A percentile compares a stretch with the other conserved stretches of the same genome.
Evolutionary conservation across 345 rosid species (phyloP).

Genomic region (Cardamine chenopodiifolia): DNA sequence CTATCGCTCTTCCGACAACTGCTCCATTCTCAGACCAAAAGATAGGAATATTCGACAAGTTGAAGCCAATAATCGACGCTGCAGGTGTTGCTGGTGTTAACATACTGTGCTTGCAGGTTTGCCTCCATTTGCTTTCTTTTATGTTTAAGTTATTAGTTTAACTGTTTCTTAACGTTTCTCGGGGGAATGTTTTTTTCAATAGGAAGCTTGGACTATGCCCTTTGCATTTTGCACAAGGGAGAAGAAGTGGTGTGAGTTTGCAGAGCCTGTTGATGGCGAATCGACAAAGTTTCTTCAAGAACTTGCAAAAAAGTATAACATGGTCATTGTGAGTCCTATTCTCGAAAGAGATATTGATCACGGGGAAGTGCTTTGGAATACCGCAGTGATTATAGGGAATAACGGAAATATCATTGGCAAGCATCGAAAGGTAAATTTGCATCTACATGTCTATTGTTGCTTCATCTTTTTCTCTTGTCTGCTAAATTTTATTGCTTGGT

Average conservation of each 20-base stretch:
- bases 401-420: constrained; percentile 89
- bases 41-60: constrained; percentile 64
- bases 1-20: constrained; percentile 80
- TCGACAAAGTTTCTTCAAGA: constrained; percentile 84
- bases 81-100: constrained; percentile 93
- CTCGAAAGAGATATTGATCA: constrained; percentile 91
- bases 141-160: neutral
- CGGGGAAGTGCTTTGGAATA: constrained; percentile 93
- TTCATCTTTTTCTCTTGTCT: constrained; percentile 5
- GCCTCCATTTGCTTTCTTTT: neutral
- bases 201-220: constrained; percentile 99
- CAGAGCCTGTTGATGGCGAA: constrained; percentile 88
- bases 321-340: constrained; percentile 88
- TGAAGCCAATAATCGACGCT: constrained; percentile 73
- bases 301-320: constrained; percentile 69
- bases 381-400: constrained; percentile 86
- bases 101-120: constrained; percentile 85
- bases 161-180: neutral
- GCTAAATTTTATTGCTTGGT: constrained; percentile 24
- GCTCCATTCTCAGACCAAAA: constrained; percentile 70
- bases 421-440: constrained; percentile 74
- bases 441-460: constrained; percentile 1
- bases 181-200: neutral
- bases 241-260: constrained; percentile 96
- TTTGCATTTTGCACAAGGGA: constrained; percentile 97